These are phyloP conservation scores for Canavalia gladiata DNA, from an alignment of 306 rosid species.

Conservation along the genomic window DNA sequence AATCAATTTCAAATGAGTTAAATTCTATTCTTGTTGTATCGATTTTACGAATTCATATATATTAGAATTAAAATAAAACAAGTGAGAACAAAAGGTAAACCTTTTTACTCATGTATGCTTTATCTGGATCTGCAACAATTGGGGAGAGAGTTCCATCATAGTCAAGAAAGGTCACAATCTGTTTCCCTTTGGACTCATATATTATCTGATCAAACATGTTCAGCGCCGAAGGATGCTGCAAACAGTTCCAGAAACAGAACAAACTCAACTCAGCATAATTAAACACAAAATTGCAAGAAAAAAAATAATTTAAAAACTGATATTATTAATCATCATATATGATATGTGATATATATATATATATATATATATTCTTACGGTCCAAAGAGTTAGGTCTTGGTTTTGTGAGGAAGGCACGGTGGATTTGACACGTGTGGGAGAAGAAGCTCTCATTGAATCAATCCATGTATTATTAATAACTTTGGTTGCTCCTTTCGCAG, in stretches of 20 bases:
- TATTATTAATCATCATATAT: no score
- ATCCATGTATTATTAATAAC: conserved; percentile 62
- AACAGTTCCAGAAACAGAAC: neutral
- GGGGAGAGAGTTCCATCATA: conserved; percentile 98
- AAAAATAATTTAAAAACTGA: neutral
- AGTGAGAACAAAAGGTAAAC: conserved; percentile 47
- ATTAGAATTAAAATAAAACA: neutral
- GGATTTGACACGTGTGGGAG: conserved; percentile 69
- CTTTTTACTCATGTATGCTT: conserved; percentile 86
- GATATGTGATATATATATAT: no score
- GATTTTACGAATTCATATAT: neutral
- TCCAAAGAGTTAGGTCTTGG: conserved; percentile 61
- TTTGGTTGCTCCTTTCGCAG: conserved; percentile 47
- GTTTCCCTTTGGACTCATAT: conserved; percentile 68
- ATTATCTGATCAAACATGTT: conserved; percentile 69
- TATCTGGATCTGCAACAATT: conserved; percentile 90
- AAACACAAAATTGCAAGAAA: neutral
- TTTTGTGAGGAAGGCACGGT: conserved; percentile 41
- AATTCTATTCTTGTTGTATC: neutral
- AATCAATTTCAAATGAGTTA: neutral
- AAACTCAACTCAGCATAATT: conserved; percentile 4
- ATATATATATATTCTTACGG: conserved; percentile 55
- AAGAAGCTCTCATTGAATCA: conserved; percentile 91
- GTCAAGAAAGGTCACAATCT: conserved; percentile 81
- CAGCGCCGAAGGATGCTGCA: conserved; percentile 87